These are phyloP conservation scores for Hebeloma cylindrosporum DNA, from an alignment of 768 basidiomycete genomes.

Conservation along the genomic window DNA sequence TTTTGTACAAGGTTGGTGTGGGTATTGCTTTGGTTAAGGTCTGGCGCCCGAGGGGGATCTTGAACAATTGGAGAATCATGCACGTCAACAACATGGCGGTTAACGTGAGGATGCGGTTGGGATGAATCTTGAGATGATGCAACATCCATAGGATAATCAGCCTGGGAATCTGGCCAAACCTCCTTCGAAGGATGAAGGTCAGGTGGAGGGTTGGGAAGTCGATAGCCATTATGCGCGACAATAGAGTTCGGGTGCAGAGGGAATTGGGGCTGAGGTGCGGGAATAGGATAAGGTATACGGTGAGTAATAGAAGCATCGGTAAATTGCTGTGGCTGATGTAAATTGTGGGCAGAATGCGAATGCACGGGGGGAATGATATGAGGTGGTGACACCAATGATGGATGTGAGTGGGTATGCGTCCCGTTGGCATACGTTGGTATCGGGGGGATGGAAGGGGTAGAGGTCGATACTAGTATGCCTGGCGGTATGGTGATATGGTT, in stretches of 20 bases:
- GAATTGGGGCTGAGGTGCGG: conserved; percentile 21
- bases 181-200: conserved; percentile 34
- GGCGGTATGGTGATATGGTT: conserved; percentile 66
- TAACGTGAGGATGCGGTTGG: conserved; percentile 36
- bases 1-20: conserved; percentile 40
- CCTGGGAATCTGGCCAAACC: conserved; percentile 28
- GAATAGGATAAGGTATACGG: conserved; percentile 48
- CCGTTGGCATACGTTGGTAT: conserved; percentile 36
- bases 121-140: conserved; percentile 49
- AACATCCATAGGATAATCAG: conserved; percentile 63
- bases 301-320: conserved; percentile 51
- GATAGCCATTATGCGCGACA: conserved; percentile 27
- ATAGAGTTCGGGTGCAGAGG: conserved; percentile 20
- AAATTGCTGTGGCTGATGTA: conserved; percentile 42
- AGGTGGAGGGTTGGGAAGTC: no score
- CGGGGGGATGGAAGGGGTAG: conserved; percentile 33
- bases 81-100: conserved; percentile 50
- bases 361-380: conserved; percentile 46
- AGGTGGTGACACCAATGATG: conserved; percentile 34
- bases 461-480: conserved; percentile 43
- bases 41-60: conserved; percentile 48
- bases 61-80: conserved; percentile 52
- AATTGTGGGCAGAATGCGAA: conserved; percentile 41
- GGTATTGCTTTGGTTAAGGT: conserved; percentile 36
- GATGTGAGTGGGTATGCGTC: conserved; percentile 31